Evolutionary conservation across 495 filamentous ascomycete species (phyloP).

Genomic region (Platismatia glauca): DNA sequence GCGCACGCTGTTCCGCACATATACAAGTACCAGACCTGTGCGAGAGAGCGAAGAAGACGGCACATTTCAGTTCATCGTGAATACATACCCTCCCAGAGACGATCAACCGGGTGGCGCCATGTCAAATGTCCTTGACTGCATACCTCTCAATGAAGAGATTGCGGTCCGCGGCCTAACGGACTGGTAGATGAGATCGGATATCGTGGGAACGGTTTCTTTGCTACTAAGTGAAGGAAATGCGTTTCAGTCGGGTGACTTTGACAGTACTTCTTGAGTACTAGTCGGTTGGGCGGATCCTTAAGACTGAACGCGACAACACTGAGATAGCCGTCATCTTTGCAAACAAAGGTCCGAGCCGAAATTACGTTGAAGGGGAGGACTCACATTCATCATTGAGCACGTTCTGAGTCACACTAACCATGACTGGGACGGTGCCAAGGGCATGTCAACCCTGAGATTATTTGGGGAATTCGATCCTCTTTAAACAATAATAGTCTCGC

Average conservation of each 20-base stretch:
- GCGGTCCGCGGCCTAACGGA: background rate
- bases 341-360: background rate
- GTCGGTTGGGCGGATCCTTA: background rate
- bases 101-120: background rate
- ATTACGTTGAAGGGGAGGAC: background rate
- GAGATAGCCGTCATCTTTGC: background rate
- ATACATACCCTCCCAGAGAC: background rate
- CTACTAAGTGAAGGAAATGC: background rate
- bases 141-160: background rate
- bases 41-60: constrained; percentile 1
- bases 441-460: background rate
- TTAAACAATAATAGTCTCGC: background rate
- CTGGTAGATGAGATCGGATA: constrained; percentile 3
- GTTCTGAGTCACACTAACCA: background rate
- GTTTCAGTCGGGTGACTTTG: background rate
- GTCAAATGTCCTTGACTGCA: constrained; percentile 2
- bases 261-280: background rate
- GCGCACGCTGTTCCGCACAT: no score
- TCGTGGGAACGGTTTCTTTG: background rate
- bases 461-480: background rate
- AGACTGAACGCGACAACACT: background rate
- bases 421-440: no score
- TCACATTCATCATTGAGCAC: background rate
- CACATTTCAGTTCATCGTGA: background rate
- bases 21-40: no score